A percentile compares a stretch with the other conserved stretches of the same genome.
Conservation (phyloP, 2,329 filamentous ascomycete species). For the Piedraia hortae region DNA sequence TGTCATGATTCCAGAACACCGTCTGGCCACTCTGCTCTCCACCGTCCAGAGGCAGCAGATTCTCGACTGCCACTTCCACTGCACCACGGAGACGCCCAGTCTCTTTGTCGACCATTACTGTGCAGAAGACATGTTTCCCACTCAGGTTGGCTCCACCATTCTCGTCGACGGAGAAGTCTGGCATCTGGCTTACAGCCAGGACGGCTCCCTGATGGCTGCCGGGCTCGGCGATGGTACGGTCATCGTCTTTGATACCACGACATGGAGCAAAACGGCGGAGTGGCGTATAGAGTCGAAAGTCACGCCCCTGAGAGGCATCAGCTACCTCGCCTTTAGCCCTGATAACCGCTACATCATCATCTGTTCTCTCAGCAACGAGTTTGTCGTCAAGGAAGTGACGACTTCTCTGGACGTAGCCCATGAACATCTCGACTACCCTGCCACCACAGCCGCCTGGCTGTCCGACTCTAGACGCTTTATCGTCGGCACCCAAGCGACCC, state of each 20-base stretch:
- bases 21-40: conserved; percentile 52
- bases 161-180: conserved; percentile 66
- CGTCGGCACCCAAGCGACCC: conserved; percentile 45
- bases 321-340: conserved; percentile 72
- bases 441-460: conserved; percentile 76
- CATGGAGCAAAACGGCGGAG: conserved; percentile 34
- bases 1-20: conserved; percentile 85
- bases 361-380: conserved; percentile 26
- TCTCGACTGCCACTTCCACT: conserved; percentile 65
- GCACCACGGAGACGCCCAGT: conserved; percentile 48
- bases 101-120: conserved; percentile 76
- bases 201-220: conserved; percentile 58
- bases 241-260: conserved; percentile 53
- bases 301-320: too few relatives aligned
- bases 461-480: conserved; percentile 52
- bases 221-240: conserved; percentile 50
- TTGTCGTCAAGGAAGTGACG: conserved; percentile 10
- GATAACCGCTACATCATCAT: conserved; percentile 68
- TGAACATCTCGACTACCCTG: conserved; percentile 50
- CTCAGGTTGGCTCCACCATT: conserved; percentile 31
- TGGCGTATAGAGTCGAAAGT: conserved; percentile 8
- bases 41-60: conserved; percentile 70
- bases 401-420: conserved; percentile 31
- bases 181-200: conserved; percentile 72
- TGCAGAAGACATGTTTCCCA: conserved; percentile 52